A percentile compares a stretch with the other conserved stretches of the same genome.
Conservation (phyloP, 2,329 filamentous ascomycete genomes). For the Aquanectria penicillioides region DNA sequence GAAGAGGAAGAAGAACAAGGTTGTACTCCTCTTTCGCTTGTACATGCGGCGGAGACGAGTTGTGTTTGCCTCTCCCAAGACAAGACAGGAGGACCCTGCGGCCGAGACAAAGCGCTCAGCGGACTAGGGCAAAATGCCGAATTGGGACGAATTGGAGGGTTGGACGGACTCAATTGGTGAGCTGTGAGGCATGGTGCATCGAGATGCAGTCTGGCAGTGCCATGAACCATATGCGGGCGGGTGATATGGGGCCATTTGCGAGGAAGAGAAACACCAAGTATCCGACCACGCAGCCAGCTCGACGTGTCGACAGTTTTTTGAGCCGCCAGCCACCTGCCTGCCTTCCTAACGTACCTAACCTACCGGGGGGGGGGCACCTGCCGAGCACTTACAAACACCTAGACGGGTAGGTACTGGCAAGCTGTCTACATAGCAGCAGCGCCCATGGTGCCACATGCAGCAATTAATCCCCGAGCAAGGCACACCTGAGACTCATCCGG, state of each 20-base stretch:
- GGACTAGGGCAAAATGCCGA: too few species aligned
- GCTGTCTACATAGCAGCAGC: too few species aligned
- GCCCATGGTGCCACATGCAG: too few species aligned
- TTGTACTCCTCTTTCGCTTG: neutral
- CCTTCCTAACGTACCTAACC: too few species aligned
- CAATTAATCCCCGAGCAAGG: neutral
- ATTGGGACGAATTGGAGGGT: neutral
- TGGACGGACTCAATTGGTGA: neutral
- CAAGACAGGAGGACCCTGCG: conserved; percentile 6
- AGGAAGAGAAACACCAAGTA: too few species aligned
- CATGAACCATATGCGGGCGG: neutral
- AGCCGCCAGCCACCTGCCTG: too few species aligned
- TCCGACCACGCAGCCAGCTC: too few species aligned
- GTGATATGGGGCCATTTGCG: too few species aligned
- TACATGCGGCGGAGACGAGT: neutral
- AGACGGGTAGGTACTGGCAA: too few species aligned
- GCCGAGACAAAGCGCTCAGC: neutral
- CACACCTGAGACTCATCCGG: conserved; percentile 10
- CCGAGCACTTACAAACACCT: too few species aligned
- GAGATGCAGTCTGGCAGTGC: neutral
- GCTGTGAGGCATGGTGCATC: neutral
- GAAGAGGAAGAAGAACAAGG: neutral
- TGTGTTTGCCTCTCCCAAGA: conserved; percentile 1
- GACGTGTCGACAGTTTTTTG: too few species aligned
- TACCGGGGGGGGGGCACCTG: too few species aligned